phyloP scores from a whole-genome alignment of 257 asterid genomes.

The Solanum appendiculatum region DNA sequence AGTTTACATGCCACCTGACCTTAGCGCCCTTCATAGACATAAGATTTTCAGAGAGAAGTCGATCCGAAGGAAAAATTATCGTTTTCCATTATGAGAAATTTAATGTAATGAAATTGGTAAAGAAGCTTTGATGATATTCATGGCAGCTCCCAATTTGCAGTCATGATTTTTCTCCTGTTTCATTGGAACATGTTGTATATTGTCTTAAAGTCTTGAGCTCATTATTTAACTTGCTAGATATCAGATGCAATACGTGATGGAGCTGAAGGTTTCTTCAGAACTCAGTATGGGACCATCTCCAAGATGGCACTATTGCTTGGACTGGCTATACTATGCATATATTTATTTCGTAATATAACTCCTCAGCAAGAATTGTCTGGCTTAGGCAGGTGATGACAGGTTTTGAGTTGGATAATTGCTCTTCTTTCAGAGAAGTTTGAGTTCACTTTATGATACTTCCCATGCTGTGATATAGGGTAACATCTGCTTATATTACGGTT shows the following conservation, averaged over 20 bases:
- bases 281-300: slow-evolving; percentile 92
- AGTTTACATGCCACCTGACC: neutral
- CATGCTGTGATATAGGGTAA: slow-evolving; percentile 42
- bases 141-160: neutral
- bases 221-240: slow-evolving; percentile 48
- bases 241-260: slow-evolving; percentile 99
- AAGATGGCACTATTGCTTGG: slow-evolving; percentile 86
- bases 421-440: neutral
- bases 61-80: neutral
- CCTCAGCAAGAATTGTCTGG: slow-evolving; percentile 95
- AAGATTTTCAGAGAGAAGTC: neutral
- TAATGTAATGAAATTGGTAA: neutral
- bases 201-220: slow-evolving; percentile 16
- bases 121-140: neutral
- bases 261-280: slow-evolving; percentile 96
- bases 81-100: neutral
- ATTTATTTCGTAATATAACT: slow-evolving; percentile 74
- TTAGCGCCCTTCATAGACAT: neutral
- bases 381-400: slow-evolving; percentile 59
- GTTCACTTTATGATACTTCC: neutral
- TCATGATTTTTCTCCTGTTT: neutral
- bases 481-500: slow-evolving; percentile 80
- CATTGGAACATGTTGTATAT: neutral
- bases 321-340: slow-evolving; percentile 63
- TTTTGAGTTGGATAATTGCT: neutral